Base-by-base conservation (phyloP, 352 stramenopile species). In the Phytophthora hybrid region DNA sequence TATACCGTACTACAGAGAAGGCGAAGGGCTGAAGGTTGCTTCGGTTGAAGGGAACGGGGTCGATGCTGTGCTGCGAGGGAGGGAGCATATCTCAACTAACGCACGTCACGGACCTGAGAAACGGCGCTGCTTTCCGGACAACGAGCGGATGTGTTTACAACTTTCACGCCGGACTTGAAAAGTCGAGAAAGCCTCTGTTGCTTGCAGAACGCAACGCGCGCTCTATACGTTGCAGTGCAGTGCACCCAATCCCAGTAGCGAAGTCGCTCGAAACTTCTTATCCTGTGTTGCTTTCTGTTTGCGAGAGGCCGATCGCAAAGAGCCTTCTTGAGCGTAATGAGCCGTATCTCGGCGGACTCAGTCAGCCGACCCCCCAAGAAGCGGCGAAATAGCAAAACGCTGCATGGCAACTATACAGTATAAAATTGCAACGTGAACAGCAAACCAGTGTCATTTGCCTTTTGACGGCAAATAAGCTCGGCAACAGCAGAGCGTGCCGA, bases 301-400 rank as follows among this genome's bases (percentile, higher is more conserved):
- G 18, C 19, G 46, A 21, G n/a, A 26, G n/a, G n/a, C 47, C 47
- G 47, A 54, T 54, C 47, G 47, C 47, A 54, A 54, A 54, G n/a
- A 31, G 47, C 10, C 19, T 54, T 49, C 41, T 49, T 14, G 34
- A 16, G 34, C 34, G 34, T 41, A 16, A 41, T 41, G 34, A 13
- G 34, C 34, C 34, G 34, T 41, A 41, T 41, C 34, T 41, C 34
- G 34, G 34, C 34, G 34, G 34, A 41, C 23, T 26, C 23, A 26
- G 14, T 41, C 34, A 41, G 34, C 34, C 34, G 34, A 41, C 11
- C 34, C 34, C 34, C 34, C 16, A 41, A 41, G 16, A 14, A 26
- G 23, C 34, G 34, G 34, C 34, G 14, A 41, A 13, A 13, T 41
- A 9, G 34, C 14, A 14, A 37, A 37, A 37, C 10, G 34, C 34